These are phyloP conservation scores for Russula griseocarnosa DNA, from an alignment of 768 basidiomycete species.

Conservation along the genomic window DNA sequence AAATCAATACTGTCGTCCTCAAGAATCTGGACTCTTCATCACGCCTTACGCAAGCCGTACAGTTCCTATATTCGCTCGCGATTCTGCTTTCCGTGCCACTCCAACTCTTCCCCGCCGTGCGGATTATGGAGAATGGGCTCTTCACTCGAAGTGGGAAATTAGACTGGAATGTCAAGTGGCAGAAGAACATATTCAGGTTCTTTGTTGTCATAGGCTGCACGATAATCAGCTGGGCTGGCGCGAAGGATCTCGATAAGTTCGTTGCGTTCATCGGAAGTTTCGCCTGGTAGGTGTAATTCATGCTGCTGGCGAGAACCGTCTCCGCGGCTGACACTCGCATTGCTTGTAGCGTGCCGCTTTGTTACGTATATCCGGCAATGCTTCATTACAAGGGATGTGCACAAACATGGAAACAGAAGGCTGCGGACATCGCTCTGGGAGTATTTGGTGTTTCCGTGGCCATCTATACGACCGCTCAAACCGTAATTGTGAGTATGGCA, in stretches of 20 bases:
- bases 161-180: slow-evolving; percentile 84
- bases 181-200: slow-evolving; percentile 88
- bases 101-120: slow-evolving; percentile 95
- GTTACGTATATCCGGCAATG: slow-evolving; percentile 92
- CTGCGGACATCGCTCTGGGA: slow-evolving; percentile 67
- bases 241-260: slow-evolving; percentile 90
- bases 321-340: background rate
- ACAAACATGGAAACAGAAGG: slow-evolving; percentile 59
- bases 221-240: slow-evolving; percentile 76
- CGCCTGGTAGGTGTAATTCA: slow-evolving; percentile 74
- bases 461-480: slow-evolving; percentile 77
- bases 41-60: slow-evolving; percentile 85
- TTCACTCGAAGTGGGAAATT: slow-evolving; percentile 86
- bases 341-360: slow-evolving; percentile 72
- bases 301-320: background rate
- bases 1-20: slow-evolving; percentile 90
- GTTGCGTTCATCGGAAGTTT: slow-evolving; percentile 91
- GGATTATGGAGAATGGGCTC: slow-evolving; percentile 94
- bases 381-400: slow-evolving; percentile 87
- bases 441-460: slow-evolving; percentile 70
- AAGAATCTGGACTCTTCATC: slow-evolving; percentile 84
- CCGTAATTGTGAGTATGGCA: slow-evolving; percentile 51
- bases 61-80: slow-evolving; percentile 86
- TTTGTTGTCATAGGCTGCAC: slow-evolving; percentile 73
- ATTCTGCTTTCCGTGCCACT: slow-evolving; percentile 90